Evolutionary conservation across 805 yeast species (phyloP), one percentile per base, ranked within the genome.

Genomic region (Saccharomyces jurei): DNA sequence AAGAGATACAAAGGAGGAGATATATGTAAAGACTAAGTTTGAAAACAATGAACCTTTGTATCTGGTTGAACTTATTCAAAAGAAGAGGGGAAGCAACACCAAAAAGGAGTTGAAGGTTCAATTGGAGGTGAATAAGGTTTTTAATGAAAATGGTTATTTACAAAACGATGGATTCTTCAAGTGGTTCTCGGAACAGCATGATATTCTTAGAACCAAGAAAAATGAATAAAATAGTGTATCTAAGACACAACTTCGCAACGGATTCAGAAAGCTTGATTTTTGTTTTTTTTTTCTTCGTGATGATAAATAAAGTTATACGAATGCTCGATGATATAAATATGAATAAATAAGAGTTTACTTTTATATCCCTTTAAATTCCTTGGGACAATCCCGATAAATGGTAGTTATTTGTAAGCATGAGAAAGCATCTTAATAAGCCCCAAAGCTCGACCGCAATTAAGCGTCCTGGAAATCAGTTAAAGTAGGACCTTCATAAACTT

Each of bases 401-500:
- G 6, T 13, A 11, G 13, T 31, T 10, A n/a, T 14, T 31, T 17
- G n/a, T 6, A 13, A 31, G 41, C n/a, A n/a, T 31, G 14, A 6
- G n/a, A 3, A 6, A 31, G 14, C 41, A 13, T 17, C 25, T 8
- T 17, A 21, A 36, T 3, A 13, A 14, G 13, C 17, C 17, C 14
- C 17, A 31, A 14, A 31, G 13, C 17, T 17, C 1, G 25, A 11
- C 25, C 8, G 17, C 4, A 36, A 36, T 36, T 22, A 36, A 17
- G 44, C 44, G 13, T 36, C 44, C 11, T 36, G 77, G 69, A 84
- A 85, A 14, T 71, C 66, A 0, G 87, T 86, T 41, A 73, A 65
- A 22, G 71, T 74, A 66, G 86, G 72, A 9, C 79, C 80, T 58
- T 79, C 77, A 66, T 89, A 88, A 13, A 82, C 83, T 6, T 67